Evolutionary conservation across 768 basidiomycete species (phyloP), one percentile per base, ranked within the genome.

Genomic region (Leccinum subtestaceum): DNA sequence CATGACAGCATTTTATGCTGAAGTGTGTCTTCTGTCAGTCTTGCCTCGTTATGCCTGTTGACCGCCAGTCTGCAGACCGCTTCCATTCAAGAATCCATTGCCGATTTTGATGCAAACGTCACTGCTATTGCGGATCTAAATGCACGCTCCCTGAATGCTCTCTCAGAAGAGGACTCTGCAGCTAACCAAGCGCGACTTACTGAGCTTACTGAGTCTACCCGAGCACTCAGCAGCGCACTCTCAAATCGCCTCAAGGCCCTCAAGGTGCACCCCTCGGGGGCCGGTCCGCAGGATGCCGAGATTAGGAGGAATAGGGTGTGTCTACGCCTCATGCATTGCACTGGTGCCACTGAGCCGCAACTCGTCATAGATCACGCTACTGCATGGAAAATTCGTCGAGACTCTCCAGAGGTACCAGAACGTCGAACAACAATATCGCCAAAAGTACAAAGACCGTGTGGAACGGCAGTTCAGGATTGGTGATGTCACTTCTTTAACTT

Each of bases 381-480:
- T 88, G 38, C 85, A 86, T 60, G 77, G 79, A 25, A 90, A 87
- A 68, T 92, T 93, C 60, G 69, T 87, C 50, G 90, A 91, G 61
- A 84, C 84, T 1, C 81, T 93, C 51, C 90, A 91, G 68, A 84
- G 84, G 58, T 93, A 89, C 71, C 91, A 91, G 70, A 78, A 77
- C 29, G 84, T 89, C 25, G 91, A 93, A 71, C 85, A 85, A 61
- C 85, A 88, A 62, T 83, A 82, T 68, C 81, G 87, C 19, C 74
- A 78, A 53, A 85, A 81, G 68, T 82, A 85, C 67, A 85, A 79
- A 68, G 81, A 86, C 65, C 80, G 88, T 50, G 79, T 89, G 56
- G 89, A 86, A 72, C 79, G 89, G 47, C 89, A 95, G 72, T 81
- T 90, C 70, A 85, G 81, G 68, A 93, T 94, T 56, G 89, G 89